Evolutionary conservation across 2,329 filamentous ascomycete species (phyloP).

Genomic region (Botrytis elliptica): DNA sequence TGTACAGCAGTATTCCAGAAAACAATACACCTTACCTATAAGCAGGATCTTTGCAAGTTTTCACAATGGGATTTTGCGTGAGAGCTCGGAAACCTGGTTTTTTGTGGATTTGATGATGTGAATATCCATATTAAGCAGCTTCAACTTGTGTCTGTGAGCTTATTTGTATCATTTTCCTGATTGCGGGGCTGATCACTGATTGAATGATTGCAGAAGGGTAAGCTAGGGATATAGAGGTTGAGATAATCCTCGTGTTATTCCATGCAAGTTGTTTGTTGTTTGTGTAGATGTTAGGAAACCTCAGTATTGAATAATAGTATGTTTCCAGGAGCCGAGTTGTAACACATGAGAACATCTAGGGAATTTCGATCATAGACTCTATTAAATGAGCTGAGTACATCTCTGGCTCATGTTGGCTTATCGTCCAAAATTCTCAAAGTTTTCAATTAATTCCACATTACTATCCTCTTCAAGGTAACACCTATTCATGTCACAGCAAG

Average conservation of each 20-base stretch:
- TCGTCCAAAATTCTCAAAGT: too few species aligned
- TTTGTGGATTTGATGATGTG: too few species aligned
- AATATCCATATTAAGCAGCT: neutral
- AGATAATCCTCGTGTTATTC: neutral
- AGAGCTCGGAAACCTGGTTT: neutral
- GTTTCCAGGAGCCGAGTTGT: neutral
- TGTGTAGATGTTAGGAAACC: neutral
- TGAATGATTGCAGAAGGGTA: neutral
- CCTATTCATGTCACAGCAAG: neutral
- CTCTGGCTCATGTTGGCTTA: too few species aligned
- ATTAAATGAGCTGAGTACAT: neutral
- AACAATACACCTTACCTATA: too few species aligned
- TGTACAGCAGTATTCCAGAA: too few species aligned
- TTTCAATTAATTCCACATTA: too few species aligned
- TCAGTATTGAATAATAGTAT: neutral
- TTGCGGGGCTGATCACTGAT: neutral
- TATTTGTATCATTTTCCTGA: neutral
- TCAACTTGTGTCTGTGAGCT: neutral
- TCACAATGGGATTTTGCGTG: neutral
- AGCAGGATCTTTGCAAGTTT: neutral
- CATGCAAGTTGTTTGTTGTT: neutral
- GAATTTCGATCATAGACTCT: neutral
- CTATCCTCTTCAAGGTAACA: neutral
- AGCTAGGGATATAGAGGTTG: neutral
- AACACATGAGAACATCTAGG: fast-evolving